Conservation (phyloP, 2,329 filamentous ascomycete genomes). For the Stagonosporopsis vannaccii region DNA sequence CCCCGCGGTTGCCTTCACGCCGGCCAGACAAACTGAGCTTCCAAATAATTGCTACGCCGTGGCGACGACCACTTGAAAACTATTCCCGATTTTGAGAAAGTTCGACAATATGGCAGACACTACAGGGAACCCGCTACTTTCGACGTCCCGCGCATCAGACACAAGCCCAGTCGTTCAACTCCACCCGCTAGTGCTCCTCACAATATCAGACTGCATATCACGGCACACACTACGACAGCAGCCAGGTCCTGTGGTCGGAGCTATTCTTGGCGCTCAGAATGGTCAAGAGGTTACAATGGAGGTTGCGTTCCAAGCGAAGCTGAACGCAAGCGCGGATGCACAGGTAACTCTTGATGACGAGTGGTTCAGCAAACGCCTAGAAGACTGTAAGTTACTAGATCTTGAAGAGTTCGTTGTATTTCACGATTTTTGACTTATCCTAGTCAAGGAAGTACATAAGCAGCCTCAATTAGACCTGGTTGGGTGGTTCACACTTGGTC, state of each 20-base stretch:
- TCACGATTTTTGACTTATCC: neutral
- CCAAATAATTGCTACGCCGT: neutral
- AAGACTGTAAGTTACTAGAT: slow-evolving; percentile 74
- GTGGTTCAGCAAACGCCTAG: slow-evolving; percentile 80
- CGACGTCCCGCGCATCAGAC: slow-evolving; percentile 63
- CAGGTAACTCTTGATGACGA: slow-evolving; percentile 68
- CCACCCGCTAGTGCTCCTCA: slow-evolving; percentile 93
- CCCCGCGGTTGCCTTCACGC: slow-evolving; percentile 15
- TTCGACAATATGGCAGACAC: slow-evolving; percentile 44
- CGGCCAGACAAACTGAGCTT: slow-evolving; percentile 7
- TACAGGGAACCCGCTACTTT: slow-evolving; percentile 53
- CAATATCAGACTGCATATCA: slow-evolving; percentile 95
- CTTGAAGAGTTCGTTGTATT: neutral
- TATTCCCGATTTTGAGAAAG: neutral
- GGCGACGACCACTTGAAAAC: neutral
- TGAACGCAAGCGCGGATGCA: slow-evolving; percentile 56
- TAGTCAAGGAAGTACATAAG: slow-evolving; percentile 90
- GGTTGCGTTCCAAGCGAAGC: slow-evolving; percentile 85
- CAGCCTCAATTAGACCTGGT: slow-evolving; percentile 79
- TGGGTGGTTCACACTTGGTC: slow-evolving; percentile 87
- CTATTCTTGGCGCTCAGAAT: slow-evolving; percentile 89
- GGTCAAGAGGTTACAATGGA: slow-evolving; percentile 91
- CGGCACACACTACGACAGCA: slow-evolving; percentile 82
- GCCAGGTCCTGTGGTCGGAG: slow-evolving; percentile 79
- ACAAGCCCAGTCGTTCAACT: slow-evolving; percentile 81